Conservation (phyloP, 208 protist genomes). For the Wallacemonas sp. region DNA sequence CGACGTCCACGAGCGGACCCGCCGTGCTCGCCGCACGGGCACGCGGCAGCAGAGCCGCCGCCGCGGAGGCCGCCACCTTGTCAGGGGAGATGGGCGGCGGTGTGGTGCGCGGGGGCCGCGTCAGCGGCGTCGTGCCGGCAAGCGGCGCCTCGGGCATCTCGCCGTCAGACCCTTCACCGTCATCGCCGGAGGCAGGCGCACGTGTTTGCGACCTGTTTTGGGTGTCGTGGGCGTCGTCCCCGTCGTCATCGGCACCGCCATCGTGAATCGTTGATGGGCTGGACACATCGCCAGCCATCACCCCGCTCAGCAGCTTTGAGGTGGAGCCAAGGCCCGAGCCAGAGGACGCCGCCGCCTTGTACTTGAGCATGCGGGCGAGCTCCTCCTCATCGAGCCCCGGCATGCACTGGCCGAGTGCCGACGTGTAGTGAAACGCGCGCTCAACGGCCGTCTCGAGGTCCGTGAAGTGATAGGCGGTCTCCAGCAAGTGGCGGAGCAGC, state of each 20-base stretch:
- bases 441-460: conserved; percentile 31
- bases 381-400: conserved; percentile 24
- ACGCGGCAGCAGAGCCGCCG: not conserved
- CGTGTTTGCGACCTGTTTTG: conserved; percentile 1
- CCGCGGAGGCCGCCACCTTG: not conserved
- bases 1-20: not conserved
- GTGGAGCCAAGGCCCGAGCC: conserved; percentile 1
- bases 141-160: not conserved
- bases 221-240: not conserved
- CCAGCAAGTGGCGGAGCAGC: conserved; percentile 24
- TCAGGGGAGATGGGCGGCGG: conserved; percentile 6
- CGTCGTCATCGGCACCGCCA: not conserved
- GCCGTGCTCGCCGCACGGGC: not conserved
- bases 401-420: conserved; percentile 18
- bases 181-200: not conserved
- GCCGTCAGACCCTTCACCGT: not conserved
- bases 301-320: conserved; percentile 1
- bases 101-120: not conserved
- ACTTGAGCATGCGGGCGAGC: conserved; percentile 16
- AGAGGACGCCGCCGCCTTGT: conserved; percentile 9
- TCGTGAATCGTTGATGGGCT: not conserved
- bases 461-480: conserved; percentile 13
- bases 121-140: not conserved
- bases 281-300: not conserved
- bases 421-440: conserved; percentile 13